Conservation (phyloP, 306 rosid species). For the Luffa acutangula region DNA sequence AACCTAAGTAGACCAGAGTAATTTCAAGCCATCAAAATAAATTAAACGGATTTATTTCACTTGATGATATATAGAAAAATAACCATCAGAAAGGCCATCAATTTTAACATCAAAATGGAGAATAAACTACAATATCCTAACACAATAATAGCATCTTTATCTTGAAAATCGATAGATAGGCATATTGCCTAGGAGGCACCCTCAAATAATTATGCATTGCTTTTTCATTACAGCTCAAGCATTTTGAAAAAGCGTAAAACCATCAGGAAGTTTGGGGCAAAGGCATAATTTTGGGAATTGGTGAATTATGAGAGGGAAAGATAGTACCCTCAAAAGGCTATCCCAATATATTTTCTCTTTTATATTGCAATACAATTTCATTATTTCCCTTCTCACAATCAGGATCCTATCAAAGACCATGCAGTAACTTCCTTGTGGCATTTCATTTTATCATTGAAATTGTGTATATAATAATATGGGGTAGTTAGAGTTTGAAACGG, state of each 20-base stretch:
- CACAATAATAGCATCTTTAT: background rate
- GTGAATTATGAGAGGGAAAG: background rate
- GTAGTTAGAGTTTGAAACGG: background rate
- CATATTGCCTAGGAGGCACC: background rate
- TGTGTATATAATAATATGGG: background rate
- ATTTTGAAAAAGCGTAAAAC: background rate
- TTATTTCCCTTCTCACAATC: no score
- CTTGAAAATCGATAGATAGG: background rate
- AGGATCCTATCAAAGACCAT: background rate
- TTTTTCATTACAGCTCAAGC: background rate
- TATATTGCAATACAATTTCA: background rate
- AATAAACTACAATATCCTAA: background rate
- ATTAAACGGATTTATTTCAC: background rate
- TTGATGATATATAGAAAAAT: background rate
- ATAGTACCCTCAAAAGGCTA: background rate
- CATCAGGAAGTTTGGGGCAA: background rate
- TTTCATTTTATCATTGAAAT: no score
- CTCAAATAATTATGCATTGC: background rate
- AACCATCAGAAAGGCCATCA: background rate
- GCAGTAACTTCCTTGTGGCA: background rate
- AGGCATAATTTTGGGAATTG: background rate
- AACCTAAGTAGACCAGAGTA: slow-evolving; percentile 39
- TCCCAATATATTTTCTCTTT: background rate
- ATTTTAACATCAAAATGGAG: background rate
- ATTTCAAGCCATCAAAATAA: slow-evolving; percentile 14